Percentiles rank a stretch among this genome's conserved stretches.
These are phyloP conservation scores for Anaeromyces robustus DNA, from an alignment of 192 early-diverging fungal genomes.

Conservation along the genomic window DNA sequence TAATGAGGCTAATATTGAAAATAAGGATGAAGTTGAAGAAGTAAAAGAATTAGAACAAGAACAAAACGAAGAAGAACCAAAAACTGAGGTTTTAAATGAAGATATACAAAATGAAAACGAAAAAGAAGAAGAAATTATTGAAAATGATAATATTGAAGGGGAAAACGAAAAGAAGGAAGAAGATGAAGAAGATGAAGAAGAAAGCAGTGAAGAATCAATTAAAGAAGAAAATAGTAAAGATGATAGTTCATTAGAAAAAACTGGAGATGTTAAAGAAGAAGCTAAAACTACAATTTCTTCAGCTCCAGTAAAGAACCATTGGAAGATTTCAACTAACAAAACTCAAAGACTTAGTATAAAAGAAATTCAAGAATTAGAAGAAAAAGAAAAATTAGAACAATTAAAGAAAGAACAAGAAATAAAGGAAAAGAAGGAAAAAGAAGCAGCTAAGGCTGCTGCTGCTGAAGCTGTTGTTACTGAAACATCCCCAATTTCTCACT, in stretches of 20 bases:
- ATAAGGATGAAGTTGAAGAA: neutral
- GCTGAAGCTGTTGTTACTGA: neutral
- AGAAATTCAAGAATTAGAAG: neutral
- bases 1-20: neutral
- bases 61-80: neutral
- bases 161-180: neutral
- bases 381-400: neutral
- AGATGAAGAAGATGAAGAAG: neutral
- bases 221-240: too few species aligned
- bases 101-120: neutral
- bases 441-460: too few species aligned
- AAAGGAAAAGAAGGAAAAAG: neutral
- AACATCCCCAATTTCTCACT: neutral
- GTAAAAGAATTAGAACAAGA: neutral
- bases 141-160: neutral
- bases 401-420: neutral
- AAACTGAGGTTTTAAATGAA: neutral
- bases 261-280: neutral
- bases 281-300: neutral
- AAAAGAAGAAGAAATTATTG: neutral
- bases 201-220: neutral
- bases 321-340: neutral
- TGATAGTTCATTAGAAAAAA: neutral
- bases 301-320: neutral
- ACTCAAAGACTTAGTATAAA: neutral